phyloP scores from a whole-genome alignment of 164 flowering plant genomes.

The Annona squamosa region DNA sequence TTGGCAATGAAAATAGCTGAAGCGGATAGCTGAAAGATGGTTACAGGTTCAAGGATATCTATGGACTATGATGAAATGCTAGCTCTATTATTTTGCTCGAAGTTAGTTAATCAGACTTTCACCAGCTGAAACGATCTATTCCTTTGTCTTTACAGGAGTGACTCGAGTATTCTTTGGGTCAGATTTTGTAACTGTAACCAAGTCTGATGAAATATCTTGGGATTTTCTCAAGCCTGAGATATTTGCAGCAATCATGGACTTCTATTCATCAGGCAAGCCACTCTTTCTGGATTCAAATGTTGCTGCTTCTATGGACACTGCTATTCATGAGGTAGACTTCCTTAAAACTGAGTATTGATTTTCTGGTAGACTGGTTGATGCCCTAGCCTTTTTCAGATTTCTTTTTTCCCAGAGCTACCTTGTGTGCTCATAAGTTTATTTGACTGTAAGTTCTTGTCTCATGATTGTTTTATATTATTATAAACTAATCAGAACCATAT shows the following conservation, averaged over 20 bases:
- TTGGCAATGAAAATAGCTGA: no score
- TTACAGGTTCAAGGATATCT: no score
- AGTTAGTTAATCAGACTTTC: no score
- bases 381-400: no score
- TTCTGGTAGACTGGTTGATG: no score
- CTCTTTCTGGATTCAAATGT: slow-evolving; percentile 60
- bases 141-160: slow-evolving; percentile 39
- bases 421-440: no score
- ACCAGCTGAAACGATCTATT: not conserved
- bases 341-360: no score
- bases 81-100: no score
- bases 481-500: not conserved
- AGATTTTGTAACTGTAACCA: slow-evolving; percentile 87
- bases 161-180: slow-evolving; percentile 88
- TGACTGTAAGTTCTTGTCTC: not conserved
- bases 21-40: no score
- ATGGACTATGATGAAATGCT: no score
- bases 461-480: not conserved
- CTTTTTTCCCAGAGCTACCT: no score
- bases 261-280: slow-evolving; percentile 81
- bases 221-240: slow-evolving; percentile 85
- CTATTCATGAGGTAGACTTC: slow-evolving; percentile 63
- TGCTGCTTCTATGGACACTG: slow-evolving; percentile 78
- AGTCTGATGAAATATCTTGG: slow-evolving; percentile 81
- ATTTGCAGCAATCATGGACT: slow-evolving; percentile 95